Evolutionary conservation across 169 alveolate genomes (phyloP).

Genomic region (Theileria annulata): DNA sequence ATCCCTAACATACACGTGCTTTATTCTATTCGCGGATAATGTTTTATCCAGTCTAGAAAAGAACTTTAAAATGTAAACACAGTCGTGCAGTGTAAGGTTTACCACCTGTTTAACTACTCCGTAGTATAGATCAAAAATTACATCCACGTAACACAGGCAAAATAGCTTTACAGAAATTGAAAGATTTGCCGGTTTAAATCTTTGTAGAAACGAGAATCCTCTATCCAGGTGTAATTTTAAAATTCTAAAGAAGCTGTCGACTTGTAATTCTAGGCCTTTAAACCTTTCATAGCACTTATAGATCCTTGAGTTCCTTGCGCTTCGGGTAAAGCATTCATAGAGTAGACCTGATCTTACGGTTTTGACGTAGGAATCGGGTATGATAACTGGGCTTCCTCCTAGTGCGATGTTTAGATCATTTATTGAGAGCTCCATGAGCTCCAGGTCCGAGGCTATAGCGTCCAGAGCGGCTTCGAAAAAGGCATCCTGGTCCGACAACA

Average conservation of each 20-base stretch:
- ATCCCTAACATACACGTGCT: conserved; percentile 34
- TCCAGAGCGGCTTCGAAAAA: conserved; percentile 7
- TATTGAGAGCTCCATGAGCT: conserved; percentile 50
- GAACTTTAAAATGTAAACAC: conserved; percentile 36
- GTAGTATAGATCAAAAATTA: conserved; percentile 35
- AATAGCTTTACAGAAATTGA: conserved; percentile 20
- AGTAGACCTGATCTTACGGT: conserved; percentile 1
- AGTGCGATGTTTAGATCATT: conserved; percentile 48
- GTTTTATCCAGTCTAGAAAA: conserved; percentile 45
- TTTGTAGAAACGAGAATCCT: conserved; percentile 40
- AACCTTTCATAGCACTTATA: conserved; percentile 27
- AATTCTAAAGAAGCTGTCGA: conserved; percentile 23
- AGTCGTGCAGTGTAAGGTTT: conserved; percentile 34
- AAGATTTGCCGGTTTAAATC: neutral
- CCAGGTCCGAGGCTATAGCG: conserved; percentile 35
- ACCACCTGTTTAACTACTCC: conserved; percentile 35
- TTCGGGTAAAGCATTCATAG: conserved; percentile 2
- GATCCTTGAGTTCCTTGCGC: conserved; percentile 3
- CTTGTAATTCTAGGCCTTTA: conserved; percentile 27
- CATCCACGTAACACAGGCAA: conserved; percentile 46
- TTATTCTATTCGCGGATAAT: conserved; percentile 10
- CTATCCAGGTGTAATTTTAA: conserved; percentile 43
- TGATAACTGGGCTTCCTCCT: conserved; percentile 26
- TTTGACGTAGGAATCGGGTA: conserved; percentile 7
- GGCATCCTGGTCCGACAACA: neutral